Base-by-base conservation (phyloP, 139 green algal genomes). In the Chlorella sp. region DNA sequence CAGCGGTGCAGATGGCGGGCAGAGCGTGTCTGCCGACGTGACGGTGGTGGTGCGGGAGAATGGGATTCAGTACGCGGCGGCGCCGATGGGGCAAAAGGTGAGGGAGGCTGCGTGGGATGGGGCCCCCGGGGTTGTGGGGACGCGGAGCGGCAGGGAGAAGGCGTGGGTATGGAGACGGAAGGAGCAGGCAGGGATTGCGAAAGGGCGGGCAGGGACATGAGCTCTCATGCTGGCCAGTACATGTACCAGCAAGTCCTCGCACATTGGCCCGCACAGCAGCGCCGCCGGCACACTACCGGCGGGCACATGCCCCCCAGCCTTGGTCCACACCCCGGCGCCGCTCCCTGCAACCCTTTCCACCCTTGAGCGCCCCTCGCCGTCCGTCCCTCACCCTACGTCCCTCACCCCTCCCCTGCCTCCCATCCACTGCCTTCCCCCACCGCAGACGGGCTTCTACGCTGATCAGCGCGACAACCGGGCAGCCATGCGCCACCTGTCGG, bases 391-490 rank as follows among this genome's bases (percentile, higher is more conserved):
- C 69, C 69, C 69, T 36, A 3, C 69, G 2, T 34, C 26, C 2
- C 3, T n/a, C n/a, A n/a, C n/a, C n/a, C n/a, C n/a, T n/a, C n/a
- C n/a, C n/a, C 69, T 36, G 26, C 69, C 28, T 34, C 26, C 2
- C 3, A 34, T 77, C 37, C 19, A 53, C 18, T 34, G 32, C 28
- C 37, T 77, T 19, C 69, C 4, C 3, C 28, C 4, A 2, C 26
- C 69, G 69, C 64, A n/a, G 64, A 96, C 94, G 14, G 94, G 95
- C 2, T 97, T 97, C 83, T 98, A 97, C 88, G 95, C 94, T 3
- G 97, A 98, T 87, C 96, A 99, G 93, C 91, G 98, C 1, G 96
- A 98, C 80, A 98, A 92, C 91, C 95, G 97, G 0, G 86, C 85
- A 3, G 92, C 96, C 22, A 48, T 99, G 30, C 91, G 93, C 0